phyloP scores from a whole-genome alignment of 2,329 filamentous ascomycete species.

The Fusarium oligoseptatum region DNA sequence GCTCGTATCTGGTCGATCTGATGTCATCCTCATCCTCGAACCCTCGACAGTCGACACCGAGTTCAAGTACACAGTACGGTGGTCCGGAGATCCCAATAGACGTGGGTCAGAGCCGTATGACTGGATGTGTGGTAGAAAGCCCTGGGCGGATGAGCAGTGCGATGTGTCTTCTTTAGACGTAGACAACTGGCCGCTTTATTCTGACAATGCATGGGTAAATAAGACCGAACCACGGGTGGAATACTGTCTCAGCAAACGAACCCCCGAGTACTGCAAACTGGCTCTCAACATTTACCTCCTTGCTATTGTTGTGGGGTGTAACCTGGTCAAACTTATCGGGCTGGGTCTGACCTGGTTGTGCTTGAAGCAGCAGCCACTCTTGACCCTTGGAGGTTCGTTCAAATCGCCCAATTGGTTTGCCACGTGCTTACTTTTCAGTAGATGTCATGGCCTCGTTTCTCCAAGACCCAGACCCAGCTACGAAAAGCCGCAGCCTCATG shows the following conservation, averaged over 20 bases:
- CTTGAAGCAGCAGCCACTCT: not conserved
- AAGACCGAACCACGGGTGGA: not conserved
- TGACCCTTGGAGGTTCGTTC: conserved; percentile 5
- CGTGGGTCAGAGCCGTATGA: not conserved
- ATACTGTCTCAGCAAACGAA: not conserved
- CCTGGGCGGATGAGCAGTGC: not conserved
- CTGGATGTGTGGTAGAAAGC: not conserved
- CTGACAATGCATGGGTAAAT: not conserved
- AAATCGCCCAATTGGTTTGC: not conserved
- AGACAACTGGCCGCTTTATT: not conserved
- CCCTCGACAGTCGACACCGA: not conserved
- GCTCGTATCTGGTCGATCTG: not conserved
- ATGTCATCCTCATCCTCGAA: not conserved
- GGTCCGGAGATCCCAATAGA: not conserved
- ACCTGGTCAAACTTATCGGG: not conserved
- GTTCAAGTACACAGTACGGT: not conserved
- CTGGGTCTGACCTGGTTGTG: not conserved
- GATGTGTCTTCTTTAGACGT: not conserved
- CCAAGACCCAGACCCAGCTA: not conserved
- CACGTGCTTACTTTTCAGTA: not conserved
- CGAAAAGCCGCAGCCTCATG: not conserved
- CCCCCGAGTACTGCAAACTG: not conserved
- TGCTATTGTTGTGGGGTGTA: not conserved
- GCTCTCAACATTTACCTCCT: not conserved
- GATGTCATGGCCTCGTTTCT: conserved; percentile 4